Base-by-base conservation (phyloP, 345 rosid genomes). In the Mercurialis annua region DNA sequence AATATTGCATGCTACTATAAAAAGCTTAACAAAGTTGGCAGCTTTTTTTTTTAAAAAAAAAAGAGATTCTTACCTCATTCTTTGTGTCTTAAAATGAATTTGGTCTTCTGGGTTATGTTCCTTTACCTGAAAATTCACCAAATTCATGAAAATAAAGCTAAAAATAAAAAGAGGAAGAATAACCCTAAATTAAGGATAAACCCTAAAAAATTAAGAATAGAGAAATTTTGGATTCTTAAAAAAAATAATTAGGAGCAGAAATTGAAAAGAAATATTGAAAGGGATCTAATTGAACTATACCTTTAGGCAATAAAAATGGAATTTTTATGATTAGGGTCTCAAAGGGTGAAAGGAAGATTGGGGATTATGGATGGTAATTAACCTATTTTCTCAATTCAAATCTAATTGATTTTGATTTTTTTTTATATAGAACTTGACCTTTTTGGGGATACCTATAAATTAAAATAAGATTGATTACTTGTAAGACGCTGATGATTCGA, bases 121-220 rank as follows among this genome's bases (percentile, higher is more conserved):
- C 33, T 40, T 40, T 40, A 4, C 11, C 62, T 65, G 43, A 26
- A 70, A 64, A 73, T 67, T 74, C 66, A 62, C 66, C 73, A 69
- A 70, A 67, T 54, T 17, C 26, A 44, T 4, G 44, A 29, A 42
- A 9, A 31, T 18, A 60, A 38, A 55, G 49, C 54, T 21, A 62
- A 40, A 23, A 64, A 54, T 49, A 24, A 24, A 70, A 63, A 3
- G 2, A 46, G 66, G 6, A 5, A 36, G 38, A 21, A 31, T 51
- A 52, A n/a, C n/a, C n/a, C 11, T 3, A 14, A 2, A 40, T 14
- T 7, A 31, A 42, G 24, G 44, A 10, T 18, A 46, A 24, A 29
- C 5, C 5, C 4, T n/a, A n/a, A 18, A 42, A 30, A 51, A 68
- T 69, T 18, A 65, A 71, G 43, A 64, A 49, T 73, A 17, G 36